Evolutionary conservation across 306 rosid genomes (phyloP).

Genomic region (Ormosia semicastrata): DNA sequence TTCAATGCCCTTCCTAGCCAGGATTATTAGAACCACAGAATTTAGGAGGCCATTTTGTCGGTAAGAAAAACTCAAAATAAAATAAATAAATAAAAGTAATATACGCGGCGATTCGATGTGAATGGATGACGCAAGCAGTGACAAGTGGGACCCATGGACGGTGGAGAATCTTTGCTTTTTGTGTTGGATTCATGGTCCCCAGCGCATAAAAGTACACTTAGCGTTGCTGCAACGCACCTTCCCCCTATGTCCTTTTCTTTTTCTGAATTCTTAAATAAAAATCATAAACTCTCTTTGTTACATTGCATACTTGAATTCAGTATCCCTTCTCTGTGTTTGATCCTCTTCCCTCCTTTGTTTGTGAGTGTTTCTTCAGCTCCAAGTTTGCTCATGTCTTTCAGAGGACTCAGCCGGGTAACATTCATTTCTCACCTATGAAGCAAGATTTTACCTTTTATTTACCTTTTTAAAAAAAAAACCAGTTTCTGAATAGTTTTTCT

Average conservation of each 20-base stretch:
- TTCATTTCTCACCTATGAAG: no score
- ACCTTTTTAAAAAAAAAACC: no score
- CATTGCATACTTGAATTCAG: not conserved
- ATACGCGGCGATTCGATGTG: slow-evolving; percentile 25
- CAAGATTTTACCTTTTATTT: no score
- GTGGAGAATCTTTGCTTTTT: slow-evolving; percentile 9
- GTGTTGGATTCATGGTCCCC: not conserved
- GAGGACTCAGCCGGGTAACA: slow-evolving; percentile 60
- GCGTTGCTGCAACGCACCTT: slow-evolving; percentile 44
- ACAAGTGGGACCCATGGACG: slow-evolving; percentile 27
- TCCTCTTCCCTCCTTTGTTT: not conserved
- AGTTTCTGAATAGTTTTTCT: not conserved
- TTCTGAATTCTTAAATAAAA: not conserved
- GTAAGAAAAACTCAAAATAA: no score
- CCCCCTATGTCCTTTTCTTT: not conserved
- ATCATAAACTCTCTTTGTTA: not conserved
- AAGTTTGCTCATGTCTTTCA: slow-evolving; percentile 56
- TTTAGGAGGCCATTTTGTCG: not conserved
- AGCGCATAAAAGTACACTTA: not conserved
- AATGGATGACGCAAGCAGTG: not conserved
- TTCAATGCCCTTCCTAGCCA: no score
- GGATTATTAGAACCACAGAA: no score
- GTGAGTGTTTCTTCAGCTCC: slow-evolving; percentile 11
- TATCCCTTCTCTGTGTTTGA: not conserved
- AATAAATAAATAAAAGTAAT: not conserved